Base-by-base conservation (phyloP, 2,329 filamentous ascomycete species). In the Phialemoniopsis sp. region DNA sequence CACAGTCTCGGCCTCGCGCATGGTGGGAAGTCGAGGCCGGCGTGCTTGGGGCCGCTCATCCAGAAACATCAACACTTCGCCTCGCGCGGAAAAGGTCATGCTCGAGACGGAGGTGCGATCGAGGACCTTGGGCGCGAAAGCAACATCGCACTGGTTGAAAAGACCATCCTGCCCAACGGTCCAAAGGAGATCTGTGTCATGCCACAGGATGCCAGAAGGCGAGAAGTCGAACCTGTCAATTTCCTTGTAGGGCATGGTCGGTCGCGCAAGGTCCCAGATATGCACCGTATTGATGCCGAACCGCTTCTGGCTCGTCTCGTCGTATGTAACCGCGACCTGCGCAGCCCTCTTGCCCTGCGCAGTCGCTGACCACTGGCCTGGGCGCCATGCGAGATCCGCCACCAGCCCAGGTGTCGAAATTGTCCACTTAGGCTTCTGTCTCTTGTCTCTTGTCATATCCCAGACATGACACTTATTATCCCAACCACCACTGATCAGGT, bases 201-300 rank as follows among this genome's bases (percentile, higher is more conserved):
- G 77, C 81, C 82, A 86, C 7, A 82, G 57, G 13, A 85, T 55
- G 2, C 72, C 72, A 8, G 68, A 71, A 1, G 80, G 80, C 3
- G 78, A 72, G 19, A 55, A 66, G 16, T 77, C 72, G 46, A 82
- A 84, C 30, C 73, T 62, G 42, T 81, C 75, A 34, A 85, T 72
- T 48, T 82, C 76, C 46, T 82, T 82, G 52, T 81, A 84, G 0
- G 81, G 80, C 66, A 85, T 72, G 2, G 78, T 76, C 2, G 81
- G 78, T 26, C 82, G 68, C 7, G 78, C 80, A n/a, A 86, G 60
- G 52, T 86, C 82, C 80, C 80, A 86, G 15, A 85, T 67, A 41
- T 85, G 80, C 13, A 84, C 77, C 0, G 71, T 66, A 19, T 70
- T 75, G 32, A 76, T 74, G 32, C 78, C 78, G 38, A 73, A 72